Percentiles rank a stretch among this genome's conserved stretches.
phyloP scores from a whole-genome alignment of 2,329 filamentous ascomycete species.

The Sporothrix phasma region DNA sequence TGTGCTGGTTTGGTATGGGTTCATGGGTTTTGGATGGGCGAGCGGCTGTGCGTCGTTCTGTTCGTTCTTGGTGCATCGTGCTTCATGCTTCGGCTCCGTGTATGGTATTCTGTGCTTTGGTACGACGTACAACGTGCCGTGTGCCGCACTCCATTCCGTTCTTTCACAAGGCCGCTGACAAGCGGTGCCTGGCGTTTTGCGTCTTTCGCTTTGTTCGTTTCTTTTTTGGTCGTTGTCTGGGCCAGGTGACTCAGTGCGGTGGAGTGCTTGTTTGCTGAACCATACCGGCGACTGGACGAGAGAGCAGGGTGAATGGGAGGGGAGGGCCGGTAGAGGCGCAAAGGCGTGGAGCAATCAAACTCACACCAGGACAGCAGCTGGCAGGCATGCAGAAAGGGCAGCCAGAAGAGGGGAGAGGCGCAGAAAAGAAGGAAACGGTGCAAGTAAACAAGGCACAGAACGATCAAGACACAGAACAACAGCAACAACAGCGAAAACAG shows the following conservation, averaged over 20 bases:
- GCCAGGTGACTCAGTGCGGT: constrained; percentile 2
- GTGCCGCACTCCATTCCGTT: neutral
- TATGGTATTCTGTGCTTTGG: neutral
- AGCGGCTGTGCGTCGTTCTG: neutral
- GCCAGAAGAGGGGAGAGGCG: neutral
- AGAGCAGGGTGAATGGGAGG: neutral
- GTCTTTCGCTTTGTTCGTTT: neutral
- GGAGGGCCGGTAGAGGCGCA: neutral
- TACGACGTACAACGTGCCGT: neutral
- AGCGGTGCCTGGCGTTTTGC: neutral
- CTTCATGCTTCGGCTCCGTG: too few relatives aligned
- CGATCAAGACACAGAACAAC: neutral
- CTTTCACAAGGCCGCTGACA: neutral
- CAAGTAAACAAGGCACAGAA: neutral
- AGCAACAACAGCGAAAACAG: too few relatives aligned
- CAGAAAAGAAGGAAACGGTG: neutral
- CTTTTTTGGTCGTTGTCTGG: neutral
- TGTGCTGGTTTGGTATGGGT: neutral
- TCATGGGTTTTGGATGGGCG: neutral
- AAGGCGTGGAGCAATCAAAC: neutral
- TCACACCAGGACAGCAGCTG: neutral
- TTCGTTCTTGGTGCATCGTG: neutral
- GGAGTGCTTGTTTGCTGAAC: neutral
- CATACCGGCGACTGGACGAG: neutral
- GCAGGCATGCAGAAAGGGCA: neutral